These are phyloP conservation scores for Pseudozyma thailandica DNA, from an alignment of 1,284 basidiomycete genomes.

Conservation along the genomic window DNA sequence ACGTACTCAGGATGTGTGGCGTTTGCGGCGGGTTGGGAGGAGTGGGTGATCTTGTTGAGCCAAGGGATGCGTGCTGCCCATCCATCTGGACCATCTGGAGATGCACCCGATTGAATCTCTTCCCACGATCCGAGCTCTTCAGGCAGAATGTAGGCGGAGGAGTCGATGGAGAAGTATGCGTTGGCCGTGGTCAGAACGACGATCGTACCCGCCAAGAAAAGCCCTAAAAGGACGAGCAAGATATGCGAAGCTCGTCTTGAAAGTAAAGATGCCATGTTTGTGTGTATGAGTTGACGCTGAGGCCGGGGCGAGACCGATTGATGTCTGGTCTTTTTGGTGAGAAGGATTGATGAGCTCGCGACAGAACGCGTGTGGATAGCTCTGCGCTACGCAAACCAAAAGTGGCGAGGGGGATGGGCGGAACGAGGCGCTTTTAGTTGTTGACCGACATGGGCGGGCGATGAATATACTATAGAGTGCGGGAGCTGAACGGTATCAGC, in stretches of 20 bases:
- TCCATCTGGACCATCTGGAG: slow-evolving; percentile 48
- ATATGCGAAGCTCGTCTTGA: slow-evolving; percentile 54
- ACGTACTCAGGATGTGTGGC: slow-evolving; percentile 11
- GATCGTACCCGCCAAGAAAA: slow-evolving; percentile 89
- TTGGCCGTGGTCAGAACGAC: slow-evolving; percentile 89
- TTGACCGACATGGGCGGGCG: not conserved
- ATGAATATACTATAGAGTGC: not conserved
- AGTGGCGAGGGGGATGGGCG: not conserved
- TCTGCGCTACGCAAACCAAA: too few relatives aligned
- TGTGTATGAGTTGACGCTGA: not conserved
- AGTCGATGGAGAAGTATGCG: slow-evolving; percentile 83
- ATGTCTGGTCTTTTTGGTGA: not conserved
- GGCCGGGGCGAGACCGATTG: slow-evolving; percentile 2
- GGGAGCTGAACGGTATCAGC: not conserved
- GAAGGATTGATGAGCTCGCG: not conserved
- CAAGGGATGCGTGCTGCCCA: slow-evolving; percentile 52
- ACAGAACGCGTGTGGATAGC: too few relatives aligned
- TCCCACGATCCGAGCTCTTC: slow-evolving; percentile 64
- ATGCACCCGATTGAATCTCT: slow-evolving; percentile 54
- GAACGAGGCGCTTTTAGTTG: not conserved
- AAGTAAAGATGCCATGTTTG: slow-evolving; percentile 45
- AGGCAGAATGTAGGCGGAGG: slow-evolving; percentile 54
- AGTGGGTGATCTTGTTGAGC: slow-evolving; percentile 44
- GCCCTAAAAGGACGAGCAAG: slow-evolving; percentile 80
- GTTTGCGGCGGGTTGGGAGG: slow-evolving; percentile 3